Conservation (phyloP, 2,329 filamentous ascomycete genomes). For the Samsoniella hepiali region DNA sequence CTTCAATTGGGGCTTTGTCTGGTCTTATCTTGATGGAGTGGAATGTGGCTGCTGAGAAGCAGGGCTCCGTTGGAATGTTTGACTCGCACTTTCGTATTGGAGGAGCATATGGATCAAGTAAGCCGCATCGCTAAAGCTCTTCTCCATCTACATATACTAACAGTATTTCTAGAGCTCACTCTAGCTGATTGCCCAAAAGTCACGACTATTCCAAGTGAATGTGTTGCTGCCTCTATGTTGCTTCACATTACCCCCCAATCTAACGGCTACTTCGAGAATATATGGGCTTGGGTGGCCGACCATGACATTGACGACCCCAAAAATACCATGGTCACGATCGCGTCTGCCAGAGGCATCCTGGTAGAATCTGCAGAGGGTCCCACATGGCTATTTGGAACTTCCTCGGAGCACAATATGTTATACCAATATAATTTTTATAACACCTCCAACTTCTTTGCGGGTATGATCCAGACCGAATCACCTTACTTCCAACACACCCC, state of each 20-base stretch:
- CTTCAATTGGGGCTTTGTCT: constrained; percentile 59
- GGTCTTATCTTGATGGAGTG: constrained; percentile 69
- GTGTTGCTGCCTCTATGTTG: constrained; percentile 56
- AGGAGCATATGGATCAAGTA: constrained; percentile 9
- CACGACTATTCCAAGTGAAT: constrained; percentile 46
- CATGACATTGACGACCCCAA: constrained; percentile 37
- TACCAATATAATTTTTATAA: constrained; percentile 49
- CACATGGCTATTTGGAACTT: constrained; percentile 41
- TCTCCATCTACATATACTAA: constrained; percentile 35
- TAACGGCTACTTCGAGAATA: constrained; percentile 46
- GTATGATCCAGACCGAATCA: constrained; percentile 66
- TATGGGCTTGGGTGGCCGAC: constrained; percentile 66
- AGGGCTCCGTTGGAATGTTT: constrained; percentile 39
- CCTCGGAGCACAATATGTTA: constrained; percentile 47
- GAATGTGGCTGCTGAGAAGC: constrained; percentile 56
- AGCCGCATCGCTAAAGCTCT: constrained; percentile 50
- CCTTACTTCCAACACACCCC: constrained; percentile 54
- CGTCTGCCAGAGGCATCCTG: constrained; percentile 30
- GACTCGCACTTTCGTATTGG: constrained; percentile 25
- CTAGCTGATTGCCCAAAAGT: constrained; percentile 57
- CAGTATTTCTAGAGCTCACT: constrained; percentile 55
- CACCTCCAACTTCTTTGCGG: constrained; percentile 52
- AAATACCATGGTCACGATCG: constrained; percentile 31
- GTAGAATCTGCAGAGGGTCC: constrained; percentile 26
- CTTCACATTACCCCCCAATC: constrained; percentile 42